A percentile compares a stretch with the other conserved stretches of the same genome.
Conservation (phyloP, 306 rosid genomes). For the Purshia tridentata region DNA sequence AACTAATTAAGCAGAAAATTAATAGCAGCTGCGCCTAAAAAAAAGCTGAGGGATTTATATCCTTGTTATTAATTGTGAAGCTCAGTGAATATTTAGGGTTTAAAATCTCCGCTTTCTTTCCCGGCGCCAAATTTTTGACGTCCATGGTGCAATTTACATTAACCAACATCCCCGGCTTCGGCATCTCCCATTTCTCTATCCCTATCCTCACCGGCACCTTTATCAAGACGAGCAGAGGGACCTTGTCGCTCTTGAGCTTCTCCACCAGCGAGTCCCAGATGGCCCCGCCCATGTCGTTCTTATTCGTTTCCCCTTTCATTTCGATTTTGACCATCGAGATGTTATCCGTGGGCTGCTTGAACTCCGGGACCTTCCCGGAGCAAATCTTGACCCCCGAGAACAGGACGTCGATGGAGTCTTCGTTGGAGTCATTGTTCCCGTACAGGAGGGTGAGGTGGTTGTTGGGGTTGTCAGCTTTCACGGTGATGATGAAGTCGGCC, state of each 20-base stretch:
- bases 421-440: conserved; percentile 5
- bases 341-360: conserved; percentile 21
- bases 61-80: not conserved
- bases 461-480: conserved; percentile 51
- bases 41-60: no score
- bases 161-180: conserved; percentile 1
- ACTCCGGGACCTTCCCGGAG: conserved; percentile 23
- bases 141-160: conserved; percentile 25
- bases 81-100: conserved; percentile 1
- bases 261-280: conserved; percentile 14
- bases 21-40: no score
- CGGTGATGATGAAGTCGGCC: conserved; percentile 21
- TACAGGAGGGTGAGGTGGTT: conserved; percentile 30
- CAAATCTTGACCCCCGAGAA: conserved; percentile 31
- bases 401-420: conserved; percentile 18
- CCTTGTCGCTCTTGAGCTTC: conserved; percentile 16
- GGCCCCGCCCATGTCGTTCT: conserved; percentile 4
- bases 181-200: not conserved
- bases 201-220: conserved; percentile 15
- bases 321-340: conserved; percentile 11
- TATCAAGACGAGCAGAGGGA: conserved; percentile 16
- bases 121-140: conserved; percentile 19
- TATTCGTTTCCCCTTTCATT: conserved; percentile 17
- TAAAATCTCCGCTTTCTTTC: conserved; percentile 20
- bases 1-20: no score